Conservation (phyloP, 805 yeast genomes). For the Yamadazyma kitorensis region DNA sequence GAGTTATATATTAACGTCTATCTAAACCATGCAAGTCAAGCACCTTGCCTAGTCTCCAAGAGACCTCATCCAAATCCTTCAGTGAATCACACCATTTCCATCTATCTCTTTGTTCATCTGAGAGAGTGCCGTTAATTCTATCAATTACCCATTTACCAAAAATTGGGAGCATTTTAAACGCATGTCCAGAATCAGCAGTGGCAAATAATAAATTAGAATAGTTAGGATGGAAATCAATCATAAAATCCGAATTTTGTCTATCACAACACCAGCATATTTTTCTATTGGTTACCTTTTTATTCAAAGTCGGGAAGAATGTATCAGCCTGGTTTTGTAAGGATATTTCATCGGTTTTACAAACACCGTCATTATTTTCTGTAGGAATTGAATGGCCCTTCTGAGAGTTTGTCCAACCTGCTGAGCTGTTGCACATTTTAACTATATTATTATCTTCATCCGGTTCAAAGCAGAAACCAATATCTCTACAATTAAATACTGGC, state of each 20-base stretch:
- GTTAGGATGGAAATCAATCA: slow-evolving; percentile 32
- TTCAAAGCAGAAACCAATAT: slow-evolving; percentile 15
- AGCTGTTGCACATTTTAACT: slow-evolving; percentile 13
- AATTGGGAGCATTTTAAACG: slow-evolving; percentile 34
- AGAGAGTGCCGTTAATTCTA: slow-evolving; percentile 9
- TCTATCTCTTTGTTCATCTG: slow-evolving; percentile 4
- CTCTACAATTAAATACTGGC: slow-evolving; percentile 13
- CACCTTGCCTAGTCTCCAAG: slow-evolving; percentile 14
- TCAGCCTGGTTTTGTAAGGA: slow-evolving; percentile 8
- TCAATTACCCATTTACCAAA: slow-evolving; percentile 23
- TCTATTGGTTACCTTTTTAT: slow-evolving; percentile 8
- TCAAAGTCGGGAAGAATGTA: slow-evolving; percentile 11
- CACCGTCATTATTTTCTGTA: slow-evolving; percentile 12
- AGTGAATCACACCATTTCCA: slow-evolving; percentile 12
- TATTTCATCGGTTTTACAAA: slow-evolving; percentile 7
- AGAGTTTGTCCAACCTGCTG: slow-evolving; percentile 11
- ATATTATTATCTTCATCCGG: slow-evolving; percentile 11
- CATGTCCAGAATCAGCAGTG: slow-evolving; percentile 42
- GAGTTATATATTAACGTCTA: slow-evolving; percentile 1
- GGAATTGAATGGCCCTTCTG: slow-evolving; percentile 7
- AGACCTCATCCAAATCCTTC: slow-evolving; percentile 8
- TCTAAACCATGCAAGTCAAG: slow-evolving; percentile 4
- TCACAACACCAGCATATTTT: slow-evolving; percentile 34
- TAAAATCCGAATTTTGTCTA: slow-evolving; percentile 28
- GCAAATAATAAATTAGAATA: slow-evolving; percentile 26